Base-by-base conservation (phyloP, 139 green algal species). In the Coelastrella sp. region DNA sequence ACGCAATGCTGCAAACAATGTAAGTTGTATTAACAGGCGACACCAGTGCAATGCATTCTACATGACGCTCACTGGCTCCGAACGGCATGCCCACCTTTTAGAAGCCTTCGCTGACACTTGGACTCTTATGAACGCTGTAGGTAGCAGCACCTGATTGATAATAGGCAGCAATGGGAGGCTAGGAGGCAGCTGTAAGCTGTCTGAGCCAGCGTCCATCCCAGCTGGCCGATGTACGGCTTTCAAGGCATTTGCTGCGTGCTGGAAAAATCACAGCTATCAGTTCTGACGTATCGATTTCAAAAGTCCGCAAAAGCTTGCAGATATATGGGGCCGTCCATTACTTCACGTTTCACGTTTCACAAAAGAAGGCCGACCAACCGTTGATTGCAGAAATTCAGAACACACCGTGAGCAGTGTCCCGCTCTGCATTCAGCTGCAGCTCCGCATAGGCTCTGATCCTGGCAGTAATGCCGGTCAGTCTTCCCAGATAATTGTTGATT, bases 61-160 rank as follows among this genome's bases (percentile, higher is more conserved):
- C 7, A 27, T 25, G 78, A 49, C 49, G 35, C 49, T n/a, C 5
- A 25, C 58, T 49, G 14, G 19, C 7, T 58, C 58, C 7, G 20
- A 86, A 35, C 27, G 12, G 17, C 49, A 22, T 35, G 57, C 82
- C 7, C 68, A 88, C 84, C 84, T 88, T 49, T 60, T 88, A 0
- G 68, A 12, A 8, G 84, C 35, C 84, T 88, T 88, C 8, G 74
- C 25, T 7, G 76, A 60, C 17, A 94, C 60, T 20, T 90, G 74
- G 14, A 94, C 70, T 19, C 89, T 75, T 8, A 89, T 72, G 25
- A 92, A 92, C 8, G 92, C 89, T 24, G 89, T 92, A 8, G 92
- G 92, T 66, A 94, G 82, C 63, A 94, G 81, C 6, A 94, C 92
- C 84, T 92, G 89, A 75, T 87, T 90, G 7, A 82, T n/a, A 25